Percentiles rank a stretch among this genome's conserved stretches.
phyloP scores from a whole-genome alignment of 1,284 basidiomycete species.

The Hymenochaete sp. region DNA sequence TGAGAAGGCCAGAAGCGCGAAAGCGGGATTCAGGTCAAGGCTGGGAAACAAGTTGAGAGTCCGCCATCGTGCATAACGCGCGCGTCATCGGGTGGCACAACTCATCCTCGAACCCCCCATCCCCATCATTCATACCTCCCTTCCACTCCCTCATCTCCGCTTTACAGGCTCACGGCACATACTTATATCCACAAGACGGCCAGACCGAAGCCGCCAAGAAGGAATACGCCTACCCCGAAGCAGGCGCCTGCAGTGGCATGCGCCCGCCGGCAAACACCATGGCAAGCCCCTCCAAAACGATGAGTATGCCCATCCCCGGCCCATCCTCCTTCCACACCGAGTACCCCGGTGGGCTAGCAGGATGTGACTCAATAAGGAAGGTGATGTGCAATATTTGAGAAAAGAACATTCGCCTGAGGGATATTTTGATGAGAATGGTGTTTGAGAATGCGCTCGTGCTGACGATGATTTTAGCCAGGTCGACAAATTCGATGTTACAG shows the following conservation, averaged over 20 bases:
- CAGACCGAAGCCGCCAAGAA: slow-evolving; percentile 76
- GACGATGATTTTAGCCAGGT: slow-evolving; percentile 91
- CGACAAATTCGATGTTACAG: slow-evolving; percentile 88
- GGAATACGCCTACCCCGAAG: slow-evolving; percentile 85
- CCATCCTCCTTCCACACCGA: slow-evolving; percentile 93
- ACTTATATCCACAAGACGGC: slow-evolving; percentile 81
- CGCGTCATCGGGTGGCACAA: no score
- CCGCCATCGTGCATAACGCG: no score
- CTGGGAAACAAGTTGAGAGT: no score
- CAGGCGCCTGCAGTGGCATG: slow-evolving; percentile 95
- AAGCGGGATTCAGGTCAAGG: no score
- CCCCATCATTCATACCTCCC: no score
- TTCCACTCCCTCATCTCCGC: slow-evolving; percentile 90
- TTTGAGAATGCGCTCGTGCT: slow-evolving; percentile 97
- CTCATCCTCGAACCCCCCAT: no score
- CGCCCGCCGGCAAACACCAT: slow-evolving; percentile 98
- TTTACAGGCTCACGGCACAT: slow-evolving; percentile 93
- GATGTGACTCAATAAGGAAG: slow-evolving; percentile 74
- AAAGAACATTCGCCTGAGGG: slow-evolving; percentile 86
- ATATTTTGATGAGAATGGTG: slow-evolving; percentile 93
- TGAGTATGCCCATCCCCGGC: slow-evolving; percentile 96
- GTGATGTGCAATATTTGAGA: slow-evolving; percentile 82
- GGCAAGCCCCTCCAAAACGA: slow-evolving; percentile 84
- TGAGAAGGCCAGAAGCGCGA: no score
- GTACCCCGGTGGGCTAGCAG: slow-evolving; percentile 76